phyloP scores from a whole-genome alignment of 2,329 filamentous ascomycete genomes.

The Macroventuria anomochaeta region DNA sequence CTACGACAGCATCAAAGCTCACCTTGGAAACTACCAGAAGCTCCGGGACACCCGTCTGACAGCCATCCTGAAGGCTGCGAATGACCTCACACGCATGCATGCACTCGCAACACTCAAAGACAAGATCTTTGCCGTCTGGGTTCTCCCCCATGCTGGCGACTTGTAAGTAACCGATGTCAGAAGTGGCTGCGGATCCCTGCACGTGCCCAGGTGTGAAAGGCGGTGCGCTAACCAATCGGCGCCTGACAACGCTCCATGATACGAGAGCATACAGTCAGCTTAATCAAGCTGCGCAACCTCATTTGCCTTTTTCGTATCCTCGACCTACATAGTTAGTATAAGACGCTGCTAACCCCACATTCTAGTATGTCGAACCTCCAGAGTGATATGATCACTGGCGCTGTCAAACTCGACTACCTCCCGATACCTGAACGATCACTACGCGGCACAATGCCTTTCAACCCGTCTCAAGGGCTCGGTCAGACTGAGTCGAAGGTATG shows the following conservation, averaged over 20 bases:
- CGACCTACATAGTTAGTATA: neutral
- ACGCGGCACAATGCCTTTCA: constrained; percentile 22
- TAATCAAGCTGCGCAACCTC: neutral
- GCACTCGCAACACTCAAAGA: constrained; percentile 20
- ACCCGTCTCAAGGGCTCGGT: constrained; percentile 22
- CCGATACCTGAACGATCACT: constrained; percentile 17
- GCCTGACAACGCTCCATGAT: neutral
- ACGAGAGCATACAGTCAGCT: constrained; percentile 6
- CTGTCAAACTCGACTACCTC: constrained; percentile 20
- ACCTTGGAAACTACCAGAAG: constrained; percentile 18
- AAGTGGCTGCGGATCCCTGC: neutral
- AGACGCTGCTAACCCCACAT: neutral
- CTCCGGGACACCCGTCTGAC: constrained; percentile 13
- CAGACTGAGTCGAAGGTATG: constrained; percentile 19
- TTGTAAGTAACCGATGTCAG: constrained; percentile 15
- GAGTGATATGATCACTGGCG: constrained; percentile 16
- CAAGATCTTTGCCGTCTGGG: constrained; percentile 16
- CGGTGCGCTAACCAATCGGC: neutral
- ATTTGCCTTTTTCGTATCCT: neutral
- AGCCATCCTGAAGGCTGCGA: constrained; percentile 10
- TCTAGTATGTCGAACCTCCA: constrained; percentile 10
- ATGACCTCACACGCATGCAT: constrained; percentile 15
- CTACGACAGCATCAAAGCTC: constrained; percentile 12
- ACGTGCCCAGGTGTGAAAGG: neutral
- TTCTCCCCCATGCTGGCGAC: constrained; percentile 18